Evolutionary conservation across 768 basidiomycete species (phyloP).

Genomic region (Vararia minispora): DNA sequence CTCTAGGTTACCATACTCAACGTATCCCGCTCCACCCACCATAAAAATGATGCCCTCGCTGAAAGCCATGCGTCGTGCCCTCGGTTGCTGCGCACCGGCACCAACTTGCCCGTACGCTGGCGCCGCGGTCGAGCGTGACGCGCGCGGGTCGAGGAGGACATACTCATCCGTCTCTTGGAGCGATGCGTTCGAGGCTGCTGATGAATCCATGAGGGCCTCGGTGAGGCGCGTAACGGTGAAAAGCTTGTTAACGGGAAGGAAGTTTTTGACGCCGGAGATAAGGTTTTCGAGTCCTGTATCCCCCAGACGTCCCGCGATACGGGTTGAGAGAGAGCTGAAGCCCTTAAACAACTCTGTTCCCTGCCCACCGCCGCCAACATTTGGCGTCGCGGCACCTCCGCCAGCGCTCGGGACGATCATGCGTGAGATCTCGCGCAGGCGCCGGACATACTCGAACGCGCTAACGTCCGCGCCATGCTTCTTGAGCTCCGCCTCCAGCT

Average conservation of each 20-base stretch:
- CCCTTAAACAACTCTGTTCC: slow-evolving; percentile 89
- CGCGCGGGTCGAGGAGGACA: slow-evolving; percentile 86
- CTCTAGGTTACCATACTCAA: slow-evolving; percentile 93
- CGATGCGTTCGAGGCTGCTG: slow-evolving; percentile 87
- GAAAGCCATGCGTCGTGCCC: slow-evolving; percentile 61
- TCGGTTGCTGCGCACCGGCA: slow-evolving; percentile 21
- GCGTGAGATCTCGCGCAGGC: slow-evolving; percentile 80
- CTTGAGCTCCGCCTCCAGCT: slow-evolving; percentile 82
- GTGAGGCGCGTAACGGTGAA: slow-evolving; percentile 86
- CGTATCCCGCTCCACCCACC: slow-evolving; percentile 94
- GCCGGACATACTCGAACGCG: slow-evolving; percentile 88
- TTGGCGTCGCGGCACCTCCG: slow-evolving; percentile 54
- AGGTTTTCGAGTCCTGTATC: slow-evolving; percentile 96
- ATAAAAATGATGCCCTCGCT: slow-evolving; percentile 85
- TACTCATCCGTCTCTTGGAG: slow-evolving; percentile 95
- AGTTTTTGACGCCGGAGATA: slow-evolving; percentile 96
- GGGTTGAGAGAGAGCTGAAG: slow-evolving; percentile 84
- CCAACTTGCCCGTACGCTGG: slow-evolving; percentile 32
- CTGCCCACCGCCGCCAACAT: slow-evolving; percentile 48
- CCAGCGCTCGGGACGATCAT: slow-evolving; percentile 72
- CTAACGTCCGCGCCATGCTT: slow-evolving; percentile 67
- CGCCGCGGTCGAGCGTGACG: slow-evolving; percentile 40
- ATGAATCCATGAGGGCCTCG: slow-evolving; percentile 97
- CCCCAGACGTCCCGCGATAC: slow-evolving; percentile 83
- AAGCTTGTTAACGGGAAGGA: slow-evolving; percentile 90